Evolutionary conservation across 202 grass and related monocot species (phyloP), one percentile per base, ranked within the genome.

Genomic region (Zizania palustris): DNA sequence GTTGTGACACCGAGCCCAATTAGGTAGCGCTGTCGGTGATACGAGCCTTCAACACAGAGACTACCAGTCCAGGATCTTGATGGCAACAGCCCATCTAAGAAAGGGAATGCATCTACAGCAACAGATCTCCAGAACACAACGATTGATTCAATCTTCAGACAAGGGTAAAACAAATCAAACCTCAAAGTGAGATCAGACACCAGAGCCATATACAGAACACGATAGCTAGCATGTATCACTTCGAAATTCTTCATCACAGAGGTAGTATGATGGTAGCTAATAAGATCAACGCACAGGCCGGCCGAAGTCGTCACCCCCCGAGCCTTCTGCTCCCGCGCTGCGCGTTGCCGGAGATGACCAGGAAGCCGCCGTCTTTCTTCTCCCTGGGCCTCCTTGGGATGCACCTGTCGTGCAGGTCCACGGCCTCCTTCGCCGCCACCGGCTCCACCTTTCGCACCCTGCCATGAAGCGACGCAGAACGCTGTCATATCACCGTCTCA

Each of bases 381-480:
- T 5, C 49, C 80, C 66, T 97, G 57, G 85, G 69, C 72, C 43
- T 91, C 41, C 90, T 86, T 3, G 93, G 93, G 82, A 97, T 89
- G 83, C 93, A 97, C 59, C 85, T 73, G 46, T 89, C 86, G 5
- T 93, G 88, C 63, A 78, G 80, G 70, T 73, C 85, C 69, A 76
- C 90, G 28, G 67, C 79, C 82, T 90, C 85, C 85, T 84, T 84
- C 9, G 65, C 50, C 28, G 2, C 28, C 28, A 28, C 28, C 21
- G 80, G 14, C 56, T 93, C 87, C 65, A 82, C 79, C 82, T 93
- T 97, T 58, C 34, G 15, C 35, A 71, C 83, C 90, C 93, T 93
- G 85, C 83, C 73, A 22, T 28, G 49, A 65, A 77, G 68, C 76
- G 20, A n/a, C 36, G 39, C 11, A 28, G 48, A 61, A 39, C 13